Evolutionary conservation across 2,329 filamentous ascomycete genomes (phyloP).

Genomic region (Fusarium oxysporum): DNA sequence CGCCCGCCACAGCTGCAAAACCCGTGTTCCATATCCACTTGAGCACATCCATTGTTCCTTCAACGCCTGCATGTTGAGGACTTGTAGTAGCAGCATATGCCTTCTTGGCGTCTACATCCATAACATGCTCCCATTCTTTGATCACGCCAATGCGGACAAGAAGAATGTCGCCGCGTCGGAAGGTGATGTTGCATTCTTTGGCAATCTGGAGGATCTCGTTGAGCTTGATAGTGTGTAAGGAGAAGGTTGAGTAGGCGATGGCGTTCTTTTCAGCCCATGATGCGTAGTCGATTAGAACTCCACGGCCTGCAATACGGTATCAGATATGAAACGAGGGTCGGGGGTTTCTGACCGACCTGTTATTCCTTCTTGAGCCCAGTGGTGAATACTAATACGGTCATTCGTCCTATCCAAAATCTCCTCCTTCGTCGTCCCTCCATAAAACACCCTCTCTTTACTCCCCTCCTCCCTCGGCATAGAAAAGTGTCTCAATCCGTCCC

Average conservation of each 20-base stretch:
- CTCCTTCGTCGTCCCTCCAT: conserved; percentile 58
- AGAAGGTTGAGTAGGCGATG: conserved; percentile 57
- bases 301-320: conserved; percentile 52
- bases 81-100: conserved; percentile 49
- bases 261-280: conserved; percentile 54
- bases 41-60: conserved; percentile 61
- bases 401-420: conserved; percentile 59
- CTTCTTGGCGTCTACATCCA: conserved; percentile 51
- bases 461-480: conserved; percentile 54
- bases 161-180: conserved; percentile 64
- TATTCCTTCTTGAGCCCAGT: conserved; percentile 57
- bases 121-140: conserved; percentile 53
- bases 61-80: conserved; percentile 56
- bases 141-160: conserved; percentile 66
- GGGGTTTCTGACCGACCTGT: conserved; percentile 46
- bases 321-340: accelerated
- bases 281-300: conserved; percentile 63
- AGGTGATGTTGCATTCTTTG: conserved; percentile 55
- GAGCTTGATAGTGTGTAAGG: conserved; percentile 51
- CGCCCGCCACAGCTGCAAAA: conserved; percentile 69
- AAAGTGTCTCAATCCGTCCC: conserved; percentile 64
- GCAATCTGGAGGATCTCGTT: conserved; percentile 50
- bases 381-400: conserved; percentile 59
- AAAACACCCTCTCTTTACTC: conserved; percentile 56
- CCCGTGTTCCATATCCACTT: conserved; percentile 68